Evolutionary conservation across 495 filamentous ascomycete genomes (phyloP), one percentile per base, ranked within the genome.

Genomic region (Articulospora tetracladia): DNA sequence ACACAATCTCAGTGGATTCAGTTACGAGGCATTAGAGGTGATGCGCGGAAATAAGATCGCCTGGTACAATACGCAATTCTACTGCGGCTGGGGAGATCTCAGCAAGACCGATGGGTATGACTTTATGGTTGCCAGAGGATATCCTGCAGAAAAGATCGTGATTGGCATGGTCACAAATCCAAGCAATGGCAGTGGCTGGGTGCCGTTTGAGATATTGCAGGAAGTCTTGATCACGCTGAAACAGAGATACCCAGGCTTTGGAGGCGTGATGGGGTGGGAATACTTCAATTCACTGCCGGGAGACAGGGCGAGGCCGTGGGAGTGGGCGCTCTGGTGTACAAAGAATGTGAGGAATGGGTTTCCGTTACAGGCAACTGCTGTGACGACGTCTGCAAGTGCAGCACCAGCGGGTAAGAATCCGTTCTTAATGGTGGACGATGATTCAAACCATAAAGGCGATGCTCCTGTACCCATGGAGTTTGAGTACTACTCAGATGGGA

Each of bases 1-100:
- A 30, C 62, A 65, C 51, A 83, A 92, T 65, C 74, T 95, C 0
- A 88, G 85, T 36, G 91, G 91, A 0, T 95, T 95, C 66, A 78
- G 84, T 58, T 93, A 95, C 69, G 72, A 76, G 3, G 72, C 76
- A 22, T 77, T 93, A 30, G 88, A 92, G 68, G 72, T 77, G 22
- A 77, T 80, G 72, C 77, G 86, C 8, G 88, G 87, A 3, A 66
- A 71, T 11, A 79, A 86, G 63, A 88, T 93, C 36, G 77, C 73
- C 19, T 95, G 90, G 83, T 94, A 94, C 66, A 94, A 94, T 60
- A 74, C 84, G 15, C 91, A 94, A 68, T 94, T 94, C 67, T 95
- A 95, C 67, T 89, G 86, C 64, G 88, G 88, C 1, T 95, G 88
- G 81, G 91, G 90, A 15, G 76, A 76, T 26, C 76, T 89, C 24